Conservation (phyloP, 108 stramenopile genomes). For the Epithemia pelagica region DNA sequence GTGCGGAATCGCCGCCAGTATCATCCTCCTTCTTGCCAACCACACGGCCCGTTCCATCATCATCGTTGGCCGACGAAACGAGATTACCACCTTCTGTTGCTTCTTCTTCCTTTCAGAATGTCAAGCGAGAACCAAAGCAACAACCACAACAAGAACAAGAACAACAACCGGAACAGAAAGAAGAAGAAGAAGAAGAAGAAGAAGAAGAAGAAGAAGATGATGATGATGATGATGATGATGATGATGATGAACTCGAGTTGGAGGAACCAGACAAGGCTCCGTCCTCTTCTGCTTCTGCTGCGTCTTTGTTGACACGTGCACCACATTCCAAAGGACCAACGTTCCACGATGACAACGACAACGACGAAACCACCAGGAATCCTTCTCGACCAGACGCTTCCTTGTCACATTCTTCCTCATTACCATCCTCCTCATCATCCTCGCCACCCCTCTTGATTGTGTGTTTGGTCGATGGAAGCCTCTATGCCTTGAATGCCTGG, state of each 20-base stretch:
- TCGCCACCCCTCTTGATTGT: constrained; percentile 5
- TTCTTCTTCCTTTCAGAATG: too few species aligned
- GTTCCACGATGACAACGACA: background rate
- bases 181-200: constrained; percentile 1
- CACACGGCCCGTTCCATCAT: too few species aligned
- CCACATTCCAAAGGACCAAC: background rate
- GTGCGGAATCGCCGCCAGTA: too few species aligned
- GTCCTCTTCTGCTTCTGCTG: background rate
- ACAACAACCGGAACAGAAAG: background rate
- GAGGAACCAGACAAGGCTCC: background rate
- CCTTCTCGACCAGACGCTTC: too few species aligned
- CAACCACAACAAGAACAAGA: background rate
- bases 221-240: background rate
- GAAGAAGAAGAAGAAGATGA: background rate
- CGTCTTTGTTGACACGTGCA: background rate
- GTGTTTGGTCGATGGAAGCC: constrained; percentile 40
- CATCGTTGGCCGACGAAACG: too few species aligned
- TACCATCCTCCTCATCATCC: too few species aligned
- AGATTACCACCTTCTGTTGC: too few species aligned
- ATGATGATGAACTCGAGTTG: background rate
- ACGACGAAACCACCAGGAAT: background rate
- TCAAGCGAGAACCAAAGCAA: background rate
- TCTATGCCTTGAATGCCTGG: constrained; percentile 41
- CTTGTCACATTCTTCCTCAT: too few species aligned
- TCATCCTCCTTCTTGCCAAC: too few species aligned